Evolutionary conservation across 495 filamentous ascomycete genomes (phyloP), one percentile per base, ranked within the genome.

Genomic region (Aspergillus funiculosus): DNA sequence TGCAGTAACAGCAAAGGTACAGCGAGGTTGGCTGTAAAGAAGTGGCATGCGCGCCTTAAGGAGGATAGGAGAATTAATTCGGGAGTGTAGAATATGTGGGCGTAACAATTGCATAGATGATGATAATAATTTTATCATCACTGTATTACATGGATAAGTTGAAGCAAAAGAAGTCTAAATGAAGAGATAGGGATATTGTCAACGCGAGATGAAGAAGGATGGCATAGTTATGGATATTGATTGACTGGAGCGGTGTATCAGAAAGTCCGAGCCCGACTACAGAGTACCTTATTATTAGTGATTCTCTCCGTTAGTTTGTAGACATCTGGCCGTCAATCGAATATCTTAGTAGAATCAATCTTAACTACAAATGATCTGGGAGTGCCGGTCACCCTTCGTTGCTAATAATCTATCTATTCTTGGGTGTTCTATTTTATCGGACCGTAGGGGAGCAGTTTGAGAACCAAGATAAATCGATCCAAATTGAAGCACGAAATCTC

Each of bases 1-100:
- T 46, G 50, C 31, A n/a, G 40, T 49, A 29, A 22, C 22, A 42
- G 45, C 49, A 24, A 55, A 56, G 20, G 48, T 34, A 40, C 29
- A 38, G 36, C 39, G 51, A 11, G 36, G 44, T 46, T 49, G 44
- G 27, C 39, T 34, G 29, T 54, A 8, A 15, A 27, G 21, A 42
- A 42, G 20, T 14, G 15, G 30, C 30, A 15, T 14, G 30, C 2
- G 30, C 30, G 1, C 8, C 30, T 9, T 34, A n/a, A n/a, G n/a
- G 30, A 10, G 30, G 13, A 34, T 14, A n/a, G 30, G 30, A 14
- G 13, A 34, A 34, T 34, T 6, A 34, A 34, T 1, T 2, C 6
- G 30, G 30, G 1, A 15, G 6, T 14, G 15, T 34, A 1, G 6
- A 4, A 1, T n/a, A 34, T 34, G 30, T 34, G 30, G 2, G 8